A percentile compares a stretch with the other conserved stretches of the same genome.
These are phyloP conservation scores for Aristolochia californica DNA, from an alignment of 164 flowering plant species.

Conservation along the genomic window DNA sequence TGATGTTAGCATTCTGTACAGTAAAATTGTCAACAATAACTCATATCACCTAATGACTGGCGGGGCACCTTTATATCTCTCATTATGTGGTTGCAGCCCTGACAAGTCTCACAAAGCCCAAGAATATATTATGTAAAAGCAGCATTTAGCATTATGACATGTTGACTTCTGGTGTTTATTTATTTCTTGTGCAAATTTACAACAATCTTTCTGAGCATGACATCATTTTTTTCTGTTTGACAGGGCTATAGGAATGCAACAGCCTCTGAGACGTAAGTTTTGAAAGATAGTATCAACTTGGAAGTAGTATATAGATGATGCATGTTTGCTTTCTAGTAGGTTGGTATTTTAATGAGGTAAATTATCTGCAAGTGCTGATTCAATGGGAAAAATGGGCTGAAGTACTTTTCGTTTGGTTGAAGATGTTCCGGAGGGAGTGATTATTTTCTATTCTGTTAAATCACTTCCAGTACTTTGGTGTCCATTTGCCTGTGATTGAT, in stretches of 20 bases:
- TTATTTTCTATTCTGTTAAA: too few relatives aligned
- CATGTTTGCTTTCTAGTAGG: not conserved
- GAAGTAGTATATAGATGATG: not conserved
- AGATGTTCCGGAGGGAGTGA: too few relatives aligned
- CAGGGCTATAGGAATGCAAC: constrained; percentile 89
- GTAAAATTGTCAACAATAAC: too few relatives aligned
- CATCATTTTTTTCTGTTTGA: constrained; percentile 6
- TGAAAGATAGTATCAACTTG: not conserved
- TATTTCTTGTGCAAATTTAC: not conserved
- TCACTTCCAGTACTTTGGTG: too few relatives aligned
- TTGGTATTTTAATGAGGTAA: not conserved
- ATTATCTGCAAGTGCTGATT: not conserved
- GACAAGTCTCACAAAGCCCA: not conserved
- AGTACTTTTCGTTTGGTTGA: too few relatives aligned
- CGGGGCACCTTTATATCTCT: too few relatives aligned
- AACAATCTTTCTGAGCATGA: not conserved
- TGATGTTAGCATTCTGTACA: too few relatives aligned
- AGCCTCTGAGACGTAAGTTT: constrained; percentile 84
- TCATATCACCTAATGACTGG: too few relatives aligned
- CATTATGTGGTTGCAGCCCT: not conserved
- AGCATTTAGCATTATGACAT: not conserved
- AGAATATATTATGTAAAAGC: not conserved
- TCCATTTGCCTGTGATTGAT: too few relatives aligned
- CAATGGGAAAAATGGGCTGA: not conserved
- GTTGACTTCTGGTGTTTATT: not conserved